A percentile compares a stretch with the other conserved stretches of the same genome.
These are phyloP conservation scores for Cercospora zeina DNA, from an alignment of 2,329 filamentous ascomycete genomes.

Conservation along the genomic window DNA sequence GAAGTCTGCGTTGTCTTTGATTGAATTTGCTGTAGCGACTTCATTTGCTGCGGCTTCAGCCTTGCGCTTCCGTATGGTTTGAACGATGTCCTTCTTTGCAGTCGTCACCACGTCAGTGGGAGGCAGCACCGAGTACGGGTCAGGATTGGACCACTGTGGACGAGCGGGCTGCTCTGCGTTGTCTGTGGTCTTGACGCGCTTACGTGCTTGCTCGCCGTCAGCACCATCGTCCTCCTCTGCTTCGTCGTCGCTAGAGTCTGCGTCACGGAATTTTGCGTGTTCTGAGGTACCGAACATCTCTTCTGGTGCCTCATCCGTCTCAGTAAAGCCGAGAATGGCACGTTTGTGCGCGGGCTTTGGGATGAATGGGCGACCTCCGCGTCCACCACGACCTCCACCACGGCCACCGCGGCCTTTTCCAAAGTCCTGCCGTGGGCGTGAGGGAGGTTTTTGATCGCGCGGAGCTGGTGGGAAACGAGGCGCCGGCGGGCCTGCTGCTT, in stretches of 20 bases:
- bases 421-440: constrained; percentile 4
- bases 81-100: constrained; percentile 84
- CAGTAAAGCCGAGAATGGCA: constrained; percentile 45
- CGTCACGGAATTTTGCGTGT: constrained; percentile 46
- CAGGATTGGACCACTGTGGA: constrained; percentile 93
- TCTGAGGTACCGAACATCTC: constrained; percentile 48
- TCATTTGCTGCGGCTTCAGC: constrained; percentile 60
- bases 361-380: constrained; percentile 23
- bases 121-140: constrained; percentile 86
- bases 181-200: constrained; percentile 36
- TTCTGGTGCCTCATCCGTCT: constrained; percentile 47
- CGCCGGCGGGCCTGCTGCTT: constrained; percentile 25
- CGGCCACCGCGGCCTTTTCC: constrained; percentile 18
- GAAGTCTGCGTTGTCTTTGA: constrained; percentile 68
- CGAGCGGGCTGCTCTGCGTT: constrained; percentile 40
- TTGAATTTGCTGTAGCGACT: constrained; percentile 42
- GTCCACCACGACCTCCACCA: constrained; percentile 13
- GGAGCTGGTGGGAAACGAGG: constrained; percentile 30
- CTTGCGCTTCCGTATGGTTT: constrained; percentile 87
- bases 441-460: constrained; percentile 13
- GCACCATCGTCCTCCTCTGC: constrained; percentile 35
- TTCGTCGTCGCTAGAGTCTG: constrained; percentile 43
- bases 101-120: constrained; percentile 70
- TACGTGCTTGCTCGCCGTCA: constrained; percentile 34
- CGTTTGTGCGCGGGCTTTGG: constrained; percentile 47